phyloP scores from a whole-genome alignment of 352 stramenopile species.

The Pythium monospermum region DNA sequence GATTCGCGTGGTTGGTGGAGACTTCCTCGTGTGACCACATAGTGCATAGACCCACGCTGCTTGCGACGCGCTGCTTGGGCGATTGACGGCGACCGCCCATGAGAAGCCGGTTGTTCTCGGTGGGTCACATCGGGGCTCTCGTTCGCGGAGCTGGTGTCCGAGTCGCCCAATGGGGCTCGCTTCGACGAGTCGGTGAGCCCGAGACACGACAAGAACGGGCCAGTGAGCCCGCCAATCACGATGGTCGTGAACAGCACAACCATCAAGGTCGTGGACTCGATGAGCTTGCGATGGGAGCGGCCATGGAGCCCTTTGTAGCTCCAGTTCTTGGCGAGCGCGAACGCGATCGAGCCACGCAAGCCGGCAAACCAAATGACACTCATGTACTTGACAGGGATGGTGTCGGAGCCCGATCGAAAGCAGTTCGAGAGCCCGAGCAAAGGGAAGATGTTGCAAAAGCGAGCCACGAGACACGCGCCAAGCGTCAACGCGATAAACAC shows the following conservation, averaged over 20 bases:
- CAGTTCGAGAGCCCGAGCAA: conserved; percentile 71
- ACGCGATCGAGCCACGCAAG: conserved; percentile 91
- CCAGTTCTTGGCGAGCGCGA: conserved; percentile 87
- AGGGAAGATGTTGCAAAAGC: conserved; percentile 77
- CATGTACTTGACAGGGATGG: conserved; percentile 75
- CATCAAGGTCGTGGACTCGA: conserved; percentile 85
- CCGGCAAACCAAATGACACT: conserved; percentile 91
- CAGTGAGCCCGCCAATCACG: conserved; percentile 70
- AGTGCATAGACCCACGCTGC: conserved; percentile 49
- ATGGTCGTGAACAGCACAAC: conserved; percentile 86
- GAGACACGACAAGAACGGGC: conserved; percentile 55
- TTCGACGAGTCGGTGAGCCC: conserved; percentile 29
- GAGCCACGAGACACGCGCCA: conserved; percentile 55
- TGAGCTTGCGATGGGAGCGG: conserved; percentile 66
- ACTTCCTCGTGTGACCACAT: conserved; percentile 34
- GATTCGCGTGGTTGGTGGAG: conserved; percentile 21
- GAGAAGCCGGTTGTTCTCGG: too few species aligned
- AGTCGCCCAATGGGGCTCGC: conserved; percentile 5
- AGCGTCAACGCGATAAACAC: conserved; percentile 77
- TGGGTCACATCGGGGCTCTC: conserved; percentile 21
- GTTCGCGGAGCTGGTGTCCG: conserved; percentile 19
- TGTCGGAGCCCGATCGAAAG: conserved; percentile 39
- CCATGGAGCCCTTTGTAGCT: conserved; percentile 67
- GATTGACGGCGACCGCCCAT: conserved; percentile 4
- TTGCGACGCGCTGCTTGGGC: conserved; percentile 18